Percentiles rank a stretch among this genome's conserved stretches.
Evolutionary conservation across 768 basidiomycete genomes (phyloP).

Genomic region (Pisolithus tinctorius): DNA sequence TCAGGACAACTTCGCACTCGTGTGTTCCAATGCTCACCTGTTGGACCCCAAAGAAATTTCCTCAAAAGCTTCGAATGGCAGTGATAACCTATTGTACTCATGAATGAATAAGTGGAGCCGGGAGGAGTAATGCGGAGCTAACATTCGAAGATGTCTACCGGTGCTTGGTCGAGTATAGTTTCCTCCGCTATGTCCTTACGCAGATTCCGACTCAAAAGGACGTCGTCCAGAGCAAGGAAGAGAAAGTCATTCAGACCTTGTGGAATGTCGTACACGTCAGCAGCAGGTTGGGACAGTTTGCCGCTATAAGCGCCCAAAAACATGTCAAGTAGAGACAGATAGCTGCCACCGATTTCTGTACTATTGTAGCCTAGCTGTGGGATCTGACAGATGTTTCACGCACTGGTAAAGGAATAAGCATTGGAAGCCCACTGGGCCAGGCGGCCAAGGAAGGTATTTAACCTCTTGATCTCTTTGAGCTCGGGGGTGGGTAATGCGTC

Average conservation of each 20-base stretch:
- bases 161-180: slow-evolving; percentile 6
- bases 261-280: neutral
- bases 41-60: slow-evolving; percentile 12
- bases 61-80: slow-evolving; percentile 14
- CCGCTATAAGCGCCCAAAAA: neutral
- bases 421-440: neutral
- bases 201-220: neutral
- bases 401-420: neutral
- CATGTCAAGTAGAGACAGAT: neutral
- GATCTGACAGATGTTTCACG: neutral
- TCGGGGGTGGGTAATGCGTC: slow-evolving; percentile 6
- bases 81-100: slow-evolving; percentile 6
- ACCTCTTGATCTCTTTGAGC: slow-evolving; percentile 10
- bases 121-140: neutral
- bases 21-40: slow-evolving; percentile 12
- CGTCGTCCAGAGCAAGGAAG: neutral
- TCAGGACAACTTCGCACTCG: neutral
- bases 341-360: neutral
- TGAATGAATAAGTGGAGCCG: neutral
- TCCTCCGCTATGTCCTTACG: neutral
- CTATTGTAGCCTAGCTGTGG: neutral
- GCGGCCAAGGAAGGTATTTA: slow-evolving; percentile 10
- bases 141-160: slow-evolving; percentile 17
- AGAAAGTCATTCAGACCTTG: neutral
- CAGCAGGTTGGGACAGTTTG: too few species aligned